Evolutionary conservation across 805 yeast genomes (phyloP).

Genomic region (Candida lessepsii): DNA sequence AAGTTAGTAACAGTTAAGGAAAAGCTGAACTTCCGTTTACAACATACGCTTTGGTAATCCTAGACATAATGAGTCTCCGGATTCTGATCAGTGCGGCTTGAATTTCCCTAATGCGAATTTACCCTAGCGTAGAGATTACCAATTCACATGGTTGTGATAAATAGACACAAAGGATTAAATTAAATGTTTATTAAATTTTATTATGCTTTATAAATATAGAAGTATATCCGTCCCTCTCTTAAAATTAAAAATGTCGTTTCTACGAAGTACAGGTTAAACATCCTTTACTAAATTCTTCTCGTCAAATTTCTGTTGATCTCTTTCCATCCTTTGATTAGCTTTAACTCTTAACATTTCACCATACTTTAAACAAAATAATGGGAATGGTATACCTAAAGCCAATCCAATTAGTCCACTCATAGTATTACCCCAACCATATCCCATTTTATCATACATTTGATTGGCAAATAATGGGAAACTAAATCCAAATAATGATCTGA

Average conservation of each 20-base stretch:
- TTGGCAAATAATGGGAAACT: constrained; percentile 38
- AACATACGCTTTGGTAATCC: constrained; percentile 7
- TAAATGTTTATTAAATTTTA: too few species aligned
- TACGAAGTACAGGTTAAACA: too few species aligned
- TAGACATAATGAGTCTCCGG: background rate
- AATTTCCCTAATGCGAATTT: too few species aligned
- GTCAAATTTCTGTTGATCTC: constrained; percentile 32
- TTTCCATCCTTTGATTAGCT: constrained; percentile 53
- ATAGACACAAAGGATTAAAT: too few species aligned
- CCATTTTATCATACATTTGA: constrained; percentile 32
- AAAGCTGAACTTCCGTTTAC: background rate
- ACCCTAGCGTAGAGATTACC: too few species aligned
- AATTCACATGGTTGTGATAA: too few species aligned
- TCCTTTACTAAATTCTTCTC: constrained; percentile 9
- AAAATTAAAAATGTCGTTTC: too few species aligned
- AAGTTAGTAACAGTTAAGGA: background rate
- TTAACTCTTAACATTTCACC: constrained; percentile 36
- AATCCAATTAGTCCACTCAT: constrained; percentile 36
- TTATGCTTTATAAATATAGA: too few species aligned
- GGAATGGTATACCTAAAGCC: constrained; percentile 38
- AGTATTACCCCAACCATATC: constrained; percentile 43
- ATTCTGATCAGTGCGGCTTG: background rate
- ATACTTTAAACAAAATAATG: constrained; percentile 32
- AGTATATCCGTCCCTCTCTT: too few species aligned
- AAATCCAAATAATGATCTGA: constrained; percentile 39